Conservation (phyloP, 2,329 filamentous ascomycete species). For the Blastomyces emzantsi region DNA sequence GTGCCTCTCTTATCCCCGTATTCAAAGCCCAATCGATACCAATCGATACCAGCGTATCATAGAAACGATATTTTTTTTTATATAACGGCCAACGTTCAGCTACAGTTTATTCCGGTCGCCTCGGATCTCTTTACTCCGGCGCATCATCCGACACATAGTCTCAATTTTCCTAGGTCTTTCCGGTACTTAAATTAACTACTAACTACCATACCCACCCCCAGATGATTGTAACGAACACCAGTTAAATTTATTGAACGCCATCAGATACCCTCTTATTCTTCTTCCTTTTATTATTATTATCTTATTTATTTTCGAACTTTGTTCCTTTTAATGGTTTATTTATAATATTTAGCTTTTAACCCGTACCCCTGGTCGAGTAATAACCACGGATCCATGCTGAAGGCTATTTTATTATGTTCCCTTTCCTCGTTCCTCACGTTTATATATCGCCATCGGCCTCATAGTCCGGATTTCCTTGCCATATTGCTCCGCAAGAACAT, state of each 20-base stretch:
- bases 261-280: neutral
- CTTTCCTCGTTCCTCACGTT: neutral
- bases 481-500: neutral
- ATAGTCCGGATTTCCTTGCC: neutral
- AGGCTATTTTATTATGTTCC: neutral
- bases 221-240: neutral
- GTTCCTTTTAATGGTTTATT: neutral
- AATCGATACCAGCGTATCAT: neutral
- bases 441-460: neutral
- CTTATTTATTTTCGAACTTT: neutral
- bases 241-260: neutral
- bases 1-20: neutral
- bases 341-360: neutral
- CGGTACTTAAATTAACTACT: neutral
- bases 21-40: neutral
- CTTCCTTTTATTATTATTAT: neutral
- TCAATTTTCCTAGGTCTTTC: neutral
- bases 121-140: neutral
- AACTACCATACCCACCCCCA: neutral
- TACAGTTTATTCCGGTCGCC: neutral
- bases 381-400: neutral
- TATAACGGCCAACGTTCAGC: neutral
- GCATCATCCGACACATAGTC: neutral
- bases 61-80: neutral
- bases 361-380: neutral